Base-by-base conservation (phyloP, 352 stramenopile genomes). In the Thalassiosira mediterranea region DNA sequence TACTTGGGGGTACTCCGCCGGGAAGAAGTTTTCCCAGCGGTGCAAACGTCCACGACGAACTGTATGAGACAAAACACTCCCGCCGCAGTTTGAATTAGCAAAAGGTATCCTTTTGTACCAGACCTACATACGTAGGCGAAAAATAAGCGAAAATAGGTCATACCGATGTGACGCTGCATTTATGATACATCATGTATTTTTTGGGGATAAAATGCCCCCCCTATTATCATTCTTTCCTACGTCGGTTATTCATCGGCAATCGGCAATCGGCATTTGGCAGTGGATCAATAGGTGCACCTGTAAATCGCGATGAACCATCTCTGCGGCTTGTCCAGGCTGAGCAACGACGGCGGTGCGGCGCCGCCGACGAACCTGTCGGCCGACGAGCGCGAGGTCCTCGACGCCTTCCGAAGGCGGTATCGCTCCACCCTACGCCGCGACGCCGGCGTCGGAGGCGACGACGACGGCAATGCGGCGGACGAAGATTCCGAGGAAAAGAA, bases 281-380 rank as follows among this genome's bases (percentile, higher is more conserved):
- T 15, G 37, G 37, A 15, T n/a, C 37, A 10, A 10, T n/a, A n/a
- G 37, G n/a, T 15, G 37, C 37, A 46, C 10, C 37, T 46, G 5
- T 53, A 59, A 25, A 23, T 21, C 17, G 31, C 49, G 49, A 60
- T 70, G 60, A 70, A 70, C 34, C 60, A 70, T 32, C 60, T 70
- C 46, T 70, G 46, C 28, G 60, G 60, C 15, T 28, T 60, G 13
- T 4, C 29, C 21, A n/a, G 23, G 5, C 23, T 42, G 19, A 40
- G 46, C 26, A 28, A 11, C 17, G 52, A 29, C 21, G 19, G 10
- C 7, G 34, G 47, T n/a, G n/a, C 19, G 2, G 34, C 1, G 11
- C 19, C n/a, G 21, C 47, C 46, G 1, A 34, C 19, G 7, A 25
- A n/a, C 28, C 42, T 32, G 17, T 49, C 40, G 3, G 7, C 17